A percentile compares a stretch with the other conserved stretches of the same genome.
These are phyloP conservation scores for Acanthamoeba healyi DNA, from an alignment of 208 protist genomes.

Conservation along the genomic window DNA sequence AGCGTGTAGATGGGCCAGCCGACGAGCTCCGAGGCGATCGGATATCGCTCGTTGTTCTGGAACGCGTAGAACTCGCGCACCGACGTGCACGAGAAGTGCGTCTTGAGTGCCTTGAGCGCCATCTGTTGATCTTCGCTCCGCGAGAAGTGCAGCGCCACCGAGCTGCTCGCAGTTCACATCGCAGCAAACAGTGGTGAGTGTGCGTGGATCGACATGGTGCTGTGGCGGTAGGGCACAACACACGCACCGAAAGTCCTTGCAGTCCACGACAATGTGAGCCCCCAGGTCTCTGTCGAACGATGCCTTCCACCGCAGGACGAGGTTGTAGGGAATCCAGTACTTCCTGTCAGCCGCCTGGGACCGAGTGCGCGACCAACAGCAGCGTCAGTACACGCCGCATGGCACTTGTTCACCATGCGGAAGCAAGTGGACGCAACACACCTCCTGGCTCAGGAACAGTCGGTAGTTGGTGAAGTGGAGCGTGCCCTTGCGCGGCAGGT, in stretches of 20 bases:
- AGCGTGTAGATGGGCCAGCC: slow-evolving; percentile 63
- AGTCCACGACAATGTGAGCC: slow-evolving; percentile 5
- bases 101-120: slow-evolving; percentile 50
- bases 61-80: slow-evolving; percentile 65
- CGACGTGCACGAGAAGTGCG: slow-evolving; percentile 9
- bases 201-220: background rate
- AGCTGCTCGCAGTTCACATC: background rate
- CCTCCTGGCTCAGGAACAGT: slow-evolving; percentile 34
- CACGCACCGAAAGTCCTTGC: slow-evolving; percentile 41
- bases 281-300: slow-evolving; percentile 16
- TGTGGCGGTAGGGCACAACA: background rate
- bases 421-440: background rate
- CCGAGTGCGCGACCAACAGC: background rate
- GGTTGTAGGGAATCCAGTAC: slow-evolving; percentile 67
- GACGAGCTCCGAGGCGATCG: slow-evolving; percentile 12
- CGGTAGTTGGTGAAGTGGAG: slow-evolving; percentile 62
- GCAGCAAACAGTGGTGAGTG: background rate
- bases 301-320: slow-evolving; percentile 15
- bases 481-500: slow-evolving; percentile 49
- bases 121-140: slow-evolving; percentile 19
- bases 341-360: background rate
- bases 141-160: slow-evolving; percentile 37
- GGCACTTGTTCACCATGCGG: background rate
- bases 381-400: background rate
- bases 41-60: slow-evolving; percentile 59